These are phyloP conservation scores for Rhizopus microsporus DNA, from an alignment of 371 early-diverging fungal genomes.

Conservation along the genomic window DNA sequence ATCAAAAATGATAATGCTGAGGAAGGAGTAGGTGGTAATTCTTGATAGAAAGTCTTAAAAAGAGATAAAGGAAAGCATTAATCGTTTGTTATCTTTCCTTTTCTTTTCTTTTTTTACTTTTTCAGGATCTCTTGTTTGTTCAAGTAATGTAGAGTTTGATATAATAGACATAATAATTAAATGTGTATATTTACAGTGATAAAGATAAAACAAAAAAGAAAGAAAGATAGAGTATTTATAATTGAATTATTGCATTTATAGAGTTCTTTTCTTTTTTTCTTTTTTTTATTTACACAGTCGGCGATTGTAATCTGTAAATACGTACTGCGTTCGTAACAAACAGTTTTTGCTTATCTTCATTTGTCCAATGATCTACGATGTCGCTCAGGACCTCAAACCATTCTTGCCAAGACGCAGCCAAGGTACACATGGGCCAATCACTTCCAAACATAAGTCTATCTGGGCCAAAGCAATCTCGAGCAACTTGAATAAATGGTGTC, in stretches of 20 bases:
- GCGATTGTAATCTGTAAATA: constrained; percentile 14
- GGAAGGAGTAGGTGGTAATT: constrained; percentile 20
- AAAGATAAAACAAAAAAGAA: constrained; percentile 1
- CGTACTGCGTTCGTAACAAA: constrained; percentile 41
- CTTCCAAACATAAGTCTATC: constrained; percentile 51
- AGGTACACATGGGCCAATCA: constrained; percentile 44
- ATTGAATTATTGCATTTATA: not conserved
- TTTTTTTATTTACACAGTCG: not conserved
- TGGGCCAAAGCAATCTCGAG: constrained; percentile 36
- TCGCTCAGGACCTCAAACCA: constrained; percentile 37
- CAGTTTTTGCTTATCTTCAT: constrained; percentile 34
- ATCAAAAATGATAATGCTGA: constrained; percentile 13
- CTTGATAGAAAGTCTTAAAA: constrained; percentile 1
- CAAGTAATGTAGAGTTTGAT: not conserved
- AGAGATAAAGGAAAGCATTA: not conserved
- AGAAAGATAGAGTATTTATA: not conserved
- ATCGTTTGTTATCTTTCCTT: not conserved
- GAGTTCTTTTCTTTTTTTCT: not conserved
- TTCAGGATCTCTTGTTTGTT: not conserved
- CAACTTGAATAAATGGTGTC: constrained; percentile 39
- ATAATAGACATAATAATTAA: not conserved
- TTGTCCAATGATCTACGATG: constrained; percentile 31
- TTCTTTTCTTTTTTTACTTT: not conserved
- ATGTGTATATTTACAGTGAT: not conserved
- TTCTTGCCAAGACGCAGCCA: constrained; percentile 20